Conservation (phyloP, 345 rosid genomes). For the Populus tremula region DNA sequence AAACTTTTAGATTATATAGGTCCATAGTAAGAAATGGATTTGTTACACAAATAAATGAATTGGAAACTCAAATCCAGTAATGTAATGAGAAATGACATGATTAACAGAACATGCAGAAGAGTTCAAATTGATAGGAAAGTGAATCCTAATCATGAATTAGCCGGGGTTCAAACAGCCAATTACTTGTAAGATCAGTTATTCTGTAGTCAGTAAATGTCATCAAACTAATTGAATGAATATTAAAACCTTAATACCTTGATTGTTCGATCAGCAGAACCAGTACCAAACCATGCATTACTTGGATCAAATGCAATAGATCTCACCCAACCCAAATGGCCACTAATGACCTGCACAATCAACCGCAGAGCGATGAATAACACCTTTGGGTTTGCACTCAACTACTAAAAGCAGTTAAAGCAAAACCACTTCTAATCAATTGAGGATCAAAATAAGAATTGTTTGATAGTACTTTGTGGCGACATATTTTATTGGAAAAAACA, state of each 20-base stretch:
- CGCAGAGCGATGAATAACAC: conserved; percentile 12
- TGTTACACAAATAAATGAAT: neutral
- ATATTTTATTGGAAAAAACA: neutral
- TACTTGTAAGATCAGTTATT: neutral
- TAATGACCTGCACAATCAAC: conserved; percentile 58
- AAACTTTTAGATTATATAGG: neutral
- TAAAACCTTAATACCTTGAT: conserved; percentile 61
- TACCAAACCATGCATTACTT: conserved; percentile 94
- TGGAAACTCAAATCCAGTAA: neutral
- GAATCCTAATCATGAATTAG: neutral
- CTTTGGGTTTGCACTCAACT: neutral
- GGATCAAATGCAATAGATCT: conserved; percentile 96
- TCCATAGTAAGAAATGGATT: neutral
- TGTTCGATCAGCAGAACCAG: conserved; percentile 98
- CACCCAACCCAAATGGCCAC: conserved; percentile 99
- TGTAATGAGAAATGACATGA: neutral
- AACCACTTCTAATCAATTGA: neutral
- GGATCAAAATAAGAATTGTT: neutral
- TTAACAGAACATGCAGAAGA: neutral
- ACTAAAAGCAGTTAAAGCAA: neutral
- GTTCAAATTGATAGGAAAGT: neutral
- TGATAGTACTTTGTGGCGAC: neutral
- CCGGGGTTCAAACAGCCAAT: neutral
- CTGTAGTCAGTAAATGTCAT: neutral
- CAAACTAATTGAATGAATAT: neutral